Base-by-base conservation (phyloP, 192 early-diverging fungal species). In the Linnemannia hyalina region DNA sequence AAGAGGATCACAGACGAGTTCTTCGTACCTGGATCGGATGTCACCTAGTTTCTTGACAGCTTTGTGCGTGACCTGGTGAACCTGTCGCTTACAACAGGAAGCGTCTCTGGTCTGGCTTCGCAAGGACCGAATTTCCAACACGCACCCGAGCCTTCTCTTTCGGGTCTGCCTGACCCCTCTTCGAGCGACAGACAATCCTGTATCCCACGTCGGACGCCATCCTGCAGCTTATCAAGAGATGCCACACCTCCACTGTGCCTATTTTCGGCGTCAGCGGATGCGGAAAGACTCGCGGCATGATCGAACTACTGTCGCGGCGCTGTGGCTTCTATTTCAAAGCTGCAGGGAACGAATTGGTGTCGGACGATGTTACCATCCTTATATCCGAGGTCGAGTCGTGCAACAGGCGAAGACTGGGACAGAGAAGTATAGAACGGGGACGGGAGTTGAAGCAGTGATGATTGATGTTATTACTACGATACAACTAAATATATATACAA, bases 1-100 rank as follows among this genome's bases (percentile, higher is more conserved):
- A 75, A 65, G 42, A 65, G 6, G 55, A 75, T 75, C 55, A 41
- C 74, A 22, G 52, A 65, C 55, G 38, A 36, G 38, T 75, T 65
- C 38, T 75, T 75, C 60, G 74, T 8, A 18, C 13, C 55, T 0
- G 74, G 55, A 65, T 20, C 52, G n/a, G 55, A 23, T 23, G 52
- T 70, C 35, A 40, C 55, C 36, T 42, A 9, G 0, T 75, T 75
- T 63, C 74, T 75, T 22, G 55, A 65, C 35, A 38, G 1, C 36
- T 75, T 47, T 77, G 76, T 77, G 60, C 22, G 55, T 23, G 65
- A 65, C 42, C 44, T 47, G 23, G 32, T 26, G 10, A 9, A 26
- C 10, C 65, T 69, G 7, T 32, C 32, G 10, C n/a, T 47, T 32
- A 77, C 76, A 9, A 16, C 60, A 9, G 44, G 65, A 35, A 9